These are phyloP conservation scores for Fragilaria radians DNA, from an alignment of 108 stramenopile genomes.

Conservation along the genomic window DNA sequence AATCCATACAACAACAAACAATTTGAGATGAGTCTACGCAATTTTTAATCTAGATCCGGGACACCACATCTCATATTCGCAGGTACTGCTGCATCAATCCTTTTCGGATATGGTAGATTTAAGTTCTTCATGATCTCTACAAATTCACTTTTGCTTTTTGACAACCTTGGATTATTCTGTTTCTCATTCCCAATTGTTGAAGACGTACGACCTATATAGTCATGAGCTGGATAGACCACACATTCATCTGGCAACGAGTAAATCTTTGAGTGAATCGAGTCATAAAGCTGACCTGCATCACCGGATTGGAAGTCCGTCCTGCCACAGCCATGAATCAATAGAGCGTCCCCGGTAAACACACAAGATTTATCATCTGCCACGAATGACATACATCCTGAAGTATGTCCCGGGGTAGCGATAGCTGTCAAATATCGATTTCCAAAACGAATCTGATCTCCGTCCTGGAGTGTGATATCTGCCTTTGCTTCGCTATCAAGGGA, in stretches of 20 bases:
- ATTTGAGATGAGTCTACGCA: too few relatives aligned
- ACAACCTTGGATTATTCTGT: conserved; percentile 55
- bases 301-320: conserved; percentile 87
- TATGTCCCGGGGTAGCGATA: conserved; percentile 86
- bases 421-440: conserved; percentile 55
- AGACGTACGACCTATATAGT: conserved; percentile 65
- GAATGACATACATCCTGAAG: conserved; percentile 72
- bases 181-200: conserved; percentile 73
- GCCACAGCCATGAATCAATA: conserved; percentile 79
- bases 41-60: conserved; percentile 23
- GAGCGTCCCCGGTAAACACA: conserved; percentile 87
- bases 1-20: too few relatives aligned
- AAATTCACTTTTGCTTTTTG: conserved; percentile 76
- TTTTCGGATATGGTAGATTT: conserved; percentile 66
- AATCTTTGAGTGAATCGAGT: conserved; percentile 62
- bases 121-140: conserved; percentile 81
- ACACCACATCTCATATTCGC: conserved; percentile 85
- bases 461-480: conserved; percentile 53
- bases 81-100: conserved; percentile 78
- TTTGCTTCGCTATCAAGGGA: conserved; percentile 55
- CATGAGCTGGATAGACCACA: conserved; percentile 85
- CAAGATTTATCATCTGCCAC: conserved; percentile 73
- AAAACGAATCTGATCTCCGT: conserved; percentile 68
- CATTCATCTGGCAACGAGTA: conserved; percentile 68
- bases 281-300: conserved; percentile 51